Evolutionary conservation across 2,329 filamentous ascomycete genomes (phyloP), one percentile per base, ranked within the genome.

Genomic region (Dothistroma pini): DNA sequence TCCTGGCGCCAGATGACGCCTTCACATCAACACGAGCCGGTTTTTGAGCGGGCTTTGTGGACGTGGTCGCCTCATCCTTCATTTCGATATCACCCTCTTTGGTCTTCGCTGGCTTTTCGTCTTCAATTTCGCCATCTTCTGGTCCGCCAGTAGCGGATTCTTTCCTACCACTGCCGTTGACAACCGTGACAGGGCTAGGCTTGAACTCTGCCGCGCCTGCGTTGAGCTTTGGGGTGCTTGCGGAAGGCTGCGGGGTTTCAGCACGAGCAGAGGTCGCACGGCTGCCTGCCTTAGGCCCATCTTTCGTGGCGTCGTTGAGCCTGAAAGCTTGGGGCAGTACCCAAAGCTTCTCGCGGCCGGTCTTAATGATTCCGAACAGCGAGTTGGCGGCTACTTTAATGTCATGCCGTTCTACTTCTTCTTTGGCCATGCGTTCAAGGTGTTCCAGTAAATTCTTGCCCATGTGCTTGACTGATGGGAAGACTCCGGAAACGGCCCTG

Each of bases 391-490:
- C 85, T 19, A 91, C 86, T 49, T 89, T 87, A 51, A 93, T 77
- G 75, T 93, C 90, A n/a, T 88, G 85, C 56, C 89, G 84, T 57
- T 84, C 79, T 47, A 85, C 84, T 56, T 83, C 80, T 64, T 82
- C 83, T 63, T 79, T 81, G 31, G 12, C 12, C 19, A 89, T 80
- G 50, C 84, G 81, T 22, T 84, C 82, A 59, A 93, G 86, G n/a
- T 80, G 82, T 66, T 86, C 84, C 21, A 90, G 80, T 67, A 89
- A 82, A 38, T 83, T 79, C 34, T 84, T 81, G 35, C 91, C 95
- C 83, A 96, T 93, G 75, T 91, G 95, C 71, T 96, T 91, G 60
- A 97, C 86, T 16, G 88, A 89, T 4, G 95, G 96, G 81, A 96
- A 99, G 70, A 87, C 84, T 55, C 91, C 86, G 25, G 91, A 84